Base-by-base conservation (phyloP, 2,329 filamentous ascomycete species). In the Claviceps citrina region DNA sequence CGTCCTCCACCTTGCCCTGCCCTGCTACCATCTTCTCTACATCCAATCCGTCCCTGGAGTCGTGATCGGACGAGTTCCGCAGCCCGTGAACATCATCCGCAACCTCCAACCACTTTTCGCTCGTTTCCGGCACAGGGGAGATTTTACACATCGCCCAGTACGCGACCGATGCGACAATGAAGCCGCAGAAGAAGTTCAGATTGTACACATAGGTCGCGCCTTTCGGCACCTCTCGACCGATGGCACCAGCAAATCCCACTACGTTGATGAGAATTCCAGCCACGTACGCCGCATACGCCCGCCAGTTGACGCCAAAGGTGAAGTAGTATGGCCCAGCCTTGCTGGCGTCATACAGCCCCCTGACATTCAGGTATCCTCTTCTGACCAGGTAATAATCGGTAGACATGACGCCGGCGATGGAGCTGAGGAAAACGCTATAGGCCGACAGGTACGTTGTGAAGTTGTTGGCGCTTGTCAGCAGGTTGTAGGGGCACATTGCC, bases 361-460 rank as follows among this genome's bases (percentile, higher is more conserved):
- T 78, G 48, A 89, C 67, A 47, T 86, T 75, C 2, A 91, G 67
- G 56, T 86, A 93, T 5, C 87, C 87, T 43, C 72, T 78, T 43
- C 87, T 81, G 5, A 94, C 83, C 41, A 81, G 46, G 60, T 93
- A 95, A 65, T 95, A 95, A 59, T 95, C 87, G 49, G 70, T 73
- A 44, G 86, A 67, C 64, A 94, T 91, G 47, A 93, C 84, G n/a
- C 87, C 87, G 0, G 84, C 86, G 46, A 95, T 93, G 32, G 82
- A 85, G 43, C 82, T 87, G n/a, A 95, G 71, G 62, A 95, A 95
- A 42, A 95, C 85, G 3, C 82, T 86, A 65, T 94, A 94, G 1
- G 87, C 81, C 1, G 83, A 91, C 1, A 95, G 75, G 55, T 94
- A 94, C 3, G 84, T 93, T 1, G 84, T 91, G 64, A 94, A 94